Conservation (phyloP, 805 yeast species). For the Naumovozyma dairenensis region DNA sequence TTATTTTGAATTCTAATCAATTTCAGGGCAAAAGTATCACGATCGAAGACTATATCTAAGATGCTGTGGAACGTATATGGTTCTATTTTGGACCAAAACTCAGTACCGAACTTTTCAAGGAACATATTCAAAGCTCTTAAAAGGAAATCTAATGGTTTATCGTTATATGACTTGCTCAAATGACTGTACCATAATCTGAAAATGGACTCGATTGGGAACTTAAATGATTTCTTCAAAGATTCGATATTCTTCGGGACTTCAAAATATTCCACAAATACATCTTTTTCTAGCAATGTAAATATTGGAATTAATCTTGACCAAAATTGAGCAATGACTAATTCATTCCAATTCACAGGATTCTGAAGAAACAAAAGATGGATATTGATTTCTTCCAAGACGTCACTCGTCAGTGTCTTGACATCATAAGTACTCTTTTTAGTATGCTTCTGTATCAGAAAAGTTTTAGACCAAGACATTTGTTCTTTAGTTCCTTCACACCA, state of each 20-base stretch:
- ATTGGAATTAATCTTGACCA: constrained; percentile 27
- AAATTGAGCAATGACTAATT: constrained; percentile 20
- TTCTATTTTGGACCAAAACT: constrained; percentile 46
- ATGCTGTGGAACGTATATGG: constrained; percentile 48
- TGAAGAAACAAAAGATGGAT: constrained; percentile 44
- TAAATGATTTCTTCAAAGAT: constrained; percentile 23
- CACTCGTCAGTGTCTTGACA: constrained; percentile 23
- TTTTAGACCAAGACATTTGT: constrained; percentile 42
- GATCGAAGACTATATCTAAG: constrained; percentile 50
- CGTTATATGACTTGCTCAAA: constrained; percentile 19
- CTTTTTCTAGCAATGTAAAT: constrained; percentile 20
- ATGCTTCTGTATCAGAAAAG: constrained; percentile 19
- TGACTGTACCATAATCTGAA: constrained; percentile 29
- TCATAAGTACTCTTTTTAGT: constrained; percentile 6
- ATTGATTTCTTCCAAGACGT: constrained; percentile 47
- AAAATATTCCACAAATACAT: constrained; percentile 20
- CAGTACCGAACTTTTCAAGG: constrained; percentile 33
- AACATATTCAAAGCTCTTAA: constrained; percentile 42
- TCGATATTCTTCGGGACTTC: constrained; percentile 23
- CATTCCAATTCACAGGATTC: constrained; percentile 39
- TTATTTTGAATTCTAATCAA: constrained; percentile 26
- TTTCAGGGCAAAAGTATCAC: constrained; percentile 36
- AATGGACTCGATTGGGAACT: constrained; percentile 24
- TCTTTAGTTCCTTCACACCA: constrained; percentile 43
- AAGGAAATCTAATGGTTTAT: constrained; percentile 39